Percentiles rank a stretch among this genome's conserved stretches.
phyloP scores from a whole-genome alignment of 306 rosid species.

The Carpinus viminea region DNA sequence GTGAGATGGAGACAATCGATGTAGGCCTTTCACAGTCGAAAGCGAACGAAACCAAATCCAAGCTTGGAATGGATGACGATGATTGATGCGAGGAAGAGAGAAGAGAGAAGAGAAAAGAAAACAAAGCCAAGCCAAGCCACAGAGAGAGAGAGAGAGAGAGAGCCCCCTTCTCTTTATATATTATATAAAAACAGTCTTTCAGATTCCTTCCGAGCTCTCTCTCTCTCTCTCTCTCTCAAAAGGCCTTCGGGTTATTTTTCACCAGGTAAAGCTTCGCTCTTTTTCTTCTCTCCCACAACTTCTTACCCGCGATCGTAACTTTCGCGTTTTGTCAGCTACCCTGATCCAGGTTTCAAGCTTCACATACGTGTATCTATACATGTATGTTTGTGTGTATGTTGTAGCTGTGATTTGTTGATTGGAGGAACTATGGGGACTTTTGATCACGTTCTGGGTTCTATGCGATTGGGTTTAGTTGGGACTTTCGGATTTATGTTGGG shows the following conservation, averaged over 20 bases:
- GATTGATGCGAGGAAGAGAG: slow-evolving; percentile 3
- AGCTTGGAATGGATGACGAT: slow-evolving; percentile 1
- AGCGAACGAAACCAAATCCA: neutral
- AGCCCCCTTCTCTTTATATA: neutral
- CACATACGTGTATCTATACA: neutral
- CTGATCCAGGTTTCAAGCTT: slow-evolving; percentile 19
- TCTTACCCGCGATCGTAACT: slow-evolving; percentile 10
- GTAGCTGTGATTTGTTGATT: neutral
- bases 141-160: neutral
- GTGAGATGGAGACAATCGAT: neutral
- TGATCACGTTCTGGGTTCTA: slow-evolving; percentile 9
- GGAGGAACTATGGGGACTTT: slow-evolving; percentile 3
- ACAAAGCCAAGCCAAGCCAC: neutral
- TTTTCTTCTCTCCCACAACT: slow-evolving; percentile 10
- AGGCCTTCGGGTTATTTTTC: neutral
- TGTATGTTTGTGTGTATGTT: neutral
- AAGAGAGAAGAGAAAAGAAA: neutral
- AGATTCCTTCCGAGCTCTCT: slow-evolving; percentile 20
- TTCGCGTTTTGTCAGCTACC: neutral
- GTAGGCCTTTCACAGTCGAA: neutral
- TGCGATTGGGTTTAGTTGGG: neutral
- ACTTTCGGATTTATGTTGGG: neutral
- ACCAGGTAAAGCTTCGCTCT: slow-evolving; percentile 2
- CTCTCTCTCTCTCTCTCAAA: slow-evolving; percentile 6
- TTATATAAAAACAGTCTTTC: neutral